Evolutionary conservation across 1,284 basidiomycete species (phyloP), one percentile per base, ranked within the genome.

Genomic region (Jaminaea rosea): DNA sequence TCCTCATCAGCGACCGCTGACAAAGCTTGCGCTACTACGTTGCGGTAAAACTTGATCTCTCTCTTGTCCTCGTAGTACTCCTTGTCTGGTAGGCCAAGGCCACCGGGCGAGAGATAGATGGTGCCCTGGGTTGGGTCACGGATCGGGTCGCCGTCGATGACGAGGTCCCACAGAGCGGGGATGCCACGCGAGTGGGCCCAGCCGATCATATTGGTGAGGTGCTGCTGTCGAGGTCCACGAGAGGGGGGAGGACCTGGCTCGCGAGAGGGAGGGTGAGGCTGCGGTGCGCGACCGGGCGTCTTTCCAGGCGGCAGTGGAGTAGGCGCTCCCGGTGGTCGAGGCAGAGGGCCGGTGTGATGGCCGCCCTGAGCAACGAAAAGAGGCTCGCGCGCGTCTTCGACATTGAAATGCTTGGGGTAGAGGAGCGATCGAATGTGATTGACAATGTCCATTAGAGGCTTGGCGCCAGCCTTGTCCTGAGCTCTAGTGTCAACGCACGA

Each of bases 51-150:
- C 23, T 82, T 79, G 21, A 83, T 74, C 44, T 88, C 81, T 0
- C 79, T 77, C 50, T 83, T 77, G 56, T 97, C 92, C 45, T 86
- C 81, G 73, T 90, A 97, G 75, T 97, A 96, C 76, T 92, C 88
- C 84, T 92, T 90, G 37, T 90, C 84, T 1, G 92, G 92, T 11
- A 97, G 82, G 27, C 90, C 88, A 6, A 96, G 79, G 9, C 78
- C 80, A 6, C 86, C 82, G 69, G 97, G 92, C 60, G 81, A 84
- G 67, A 97, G 83, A 84, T 85, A 90, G 15, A 92, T 79, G 0
- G 83, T 82, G 81, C 93, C 89, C 42, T 80, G 76, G 62, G 91
- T 86, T 0, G 93, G 90, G 69, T 96, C 88, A n/a, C 82, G 79
- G 23, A 86, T 88, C 28, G 85, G 83, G 65, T 97, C 90, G 36